Evolutionary conservation across 2,329 filamentous ascomycete genomes (phyloP).

Genomic region (Fusarium chlamydosporum): DNA sequence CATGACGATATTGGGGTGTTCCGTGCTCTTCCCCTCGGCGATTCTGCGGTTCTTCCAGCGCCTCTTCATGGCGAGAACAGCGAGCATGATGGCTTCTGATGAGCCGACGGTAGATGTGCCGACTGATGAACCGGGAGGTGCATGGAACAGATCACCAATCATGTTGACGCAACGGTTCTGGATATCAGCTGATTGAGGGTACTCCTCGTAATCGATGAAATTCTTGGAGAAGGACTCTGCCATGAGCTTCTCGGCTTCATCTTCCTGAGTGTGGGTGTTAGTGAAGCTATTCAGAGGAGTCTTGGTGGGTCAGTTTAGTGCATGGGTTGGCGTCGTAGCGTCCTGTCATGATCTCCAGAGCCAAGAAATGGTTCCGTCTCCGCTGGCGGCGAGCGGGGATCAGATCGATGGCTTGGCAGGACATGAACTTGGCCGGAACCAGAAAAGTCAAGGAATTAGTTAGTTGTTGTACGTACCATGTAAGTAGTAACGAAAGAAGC

Average conservation of each 20-base stretch:
- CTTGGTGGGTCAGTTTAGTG: constrained; percentile 18
- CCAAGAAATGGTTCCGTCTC: constrained; percentile 37
- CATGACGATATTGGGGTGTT: constrained; percentile 94
- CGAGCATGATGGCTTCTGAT: constrained; percentile 89
- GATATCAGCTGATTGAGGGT: constrained; percentile 84
- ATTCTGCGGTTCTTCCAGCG: constrained; percentile 90
- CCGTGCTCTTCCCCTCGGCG: constrained; percentile 83
- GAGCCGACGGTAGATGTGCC: constrained; percentile 91
- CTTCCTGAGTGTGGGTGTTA: constrained; percentile 71
- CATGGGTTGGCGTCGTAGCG: constrained; percentile 8
- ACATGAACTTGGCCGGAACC: constrained; percentile 22
- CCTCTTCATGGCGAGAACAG: constrained; percentile 92
- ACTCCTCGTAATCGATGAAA: constrained; percentile 92
- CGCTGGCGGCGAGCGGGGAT: constrained; percentile 6
- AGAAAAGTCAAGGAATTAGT: constrained; percentile 12
- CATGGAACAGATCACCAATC: constrained; percentile 92
- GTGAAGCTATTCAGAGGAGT: constrained; percentile 35
- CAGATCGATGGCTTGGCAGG: constrained; percentile 27
- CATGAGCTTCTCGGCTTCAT: constrained; percentile 97
- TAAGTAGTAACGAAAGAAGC: constrained; percentile 96
- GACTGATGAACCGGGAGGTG: constrained; percentile 78
- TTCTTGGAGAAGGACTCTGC: constrained; percentile 92
- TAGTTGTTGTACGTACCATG: constrained; percentile 73
- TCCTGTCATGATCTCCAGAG: constrained; percentile 22
- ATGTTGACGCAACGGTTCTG: constrained; percentile 94